A percentile compares a stretch with the other conserved stretches of the same genome.
These are phyloP conservation scores for Barnettozyma salicaria DNA, from an alignment of 805 yeast species.

Conservation along the genomic window DNA sequence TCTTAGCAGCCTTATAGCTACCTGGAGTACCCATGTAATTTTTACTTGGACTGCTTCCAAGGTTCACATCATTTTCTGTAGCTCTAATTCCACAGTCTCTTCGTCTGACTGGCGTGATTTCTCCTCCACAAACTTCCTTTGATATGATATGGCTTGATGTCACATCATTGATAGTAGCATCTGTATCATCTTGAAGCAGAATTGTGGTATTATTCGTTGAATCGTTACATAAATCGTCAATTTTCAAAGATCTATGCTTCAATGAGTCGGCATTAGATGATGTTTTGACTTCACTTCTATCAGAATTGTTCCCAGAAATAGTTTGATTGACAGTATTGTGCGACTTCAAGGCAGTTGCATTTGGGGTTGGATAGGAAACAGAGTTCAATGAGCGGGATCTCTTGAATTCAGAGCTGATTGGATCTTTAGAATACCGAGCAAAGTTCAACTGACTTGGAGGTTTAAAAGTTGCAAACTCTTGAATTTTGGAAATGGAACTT, in stretches of 20 bases:
- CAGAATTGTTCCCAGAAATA: too few relatives aligned
- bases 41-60: slow-evolving; percentile 12
- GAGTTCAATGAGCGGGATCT: too few relatives aligned
- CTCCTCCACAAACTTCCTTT: slow-evolving; percentile 21
- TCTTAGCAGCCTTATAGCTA: slow-evolving; percentile 43
- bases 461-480: slow-evolving; percentile 8
- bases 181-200: slow-evolving; percentile 1
- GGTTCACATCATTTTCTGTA: neutral
- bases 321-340: slow-evolving; percentile 2
- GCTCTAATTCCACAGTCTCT: neutral
- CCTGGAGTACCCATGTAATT: slow-evolving; percentile 36
- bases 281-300: slow-evolving; percentile 2
- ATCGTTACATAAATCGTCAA: slow-evolving; percentile 15
- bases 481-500: too few relatives aligned
- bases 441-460: too few relatives aligned
- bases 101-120: slow-evolving; percentile 10
- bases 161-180: slow-evolving; percentile 8
- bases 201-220: slow-evolving; percentile 9
- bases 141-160: slow-evolving; percentile 20
- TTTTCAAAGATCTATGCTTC: slow-evolving; percentile 11
- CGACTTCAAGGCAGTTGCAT: neutral
- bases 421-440: too few relatives aligned
- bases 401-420: too few relatives aligned
- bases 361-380: slow-evolving; percentile 2
- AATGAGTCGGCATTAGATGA: slow-evolving; percentile 1